Conservation (phyloP, 176 grass and related monocot species). For the Oryza meridionalis region DNA sequence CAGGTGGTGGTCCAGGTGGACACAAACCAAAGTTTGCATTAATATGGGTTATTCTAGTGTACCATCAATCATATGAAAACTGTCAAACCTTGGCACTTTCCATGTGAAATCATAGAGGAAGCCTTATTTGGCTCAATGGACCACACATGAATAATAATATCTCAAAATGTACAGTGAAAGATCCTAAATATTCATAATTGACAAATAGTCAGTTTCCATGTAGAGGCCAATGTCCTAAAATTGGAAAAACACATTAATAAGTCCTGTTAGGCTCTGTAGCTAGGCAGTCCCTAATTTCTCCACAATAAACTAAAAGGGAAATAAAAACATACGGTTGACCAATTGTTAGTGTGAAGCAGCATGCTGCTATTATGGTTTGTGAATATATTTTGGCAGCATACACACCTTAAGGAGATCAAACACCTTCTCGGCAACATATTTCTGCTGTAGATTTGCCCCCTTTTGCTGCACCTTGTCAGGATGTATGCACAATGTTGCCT, state of each 20-base stretch:
- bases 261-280: background rate
- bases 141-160: slow-evolving; percentile 25
- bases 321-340: background rate
- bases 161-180: background rate
- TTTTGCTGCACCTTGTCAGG: slow-evolving; percentile 87
- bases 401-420: slow-evolving; percentile 91
- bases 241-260: background rate
- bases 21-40: slow-evolving; percentile 4
- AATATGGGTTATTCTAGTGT: slow-evolving; percentile 5
- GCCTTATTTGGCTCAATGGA: slow-evolving; percentile 22
- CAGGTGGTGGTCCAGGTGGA: slow-evolving; percentile 24
- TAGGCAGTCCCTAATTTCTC: background rate
- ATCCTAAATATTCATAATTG: background rate
- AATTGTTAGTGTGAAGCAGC: background rate
- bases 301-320: background rate
- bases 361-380: background rate
- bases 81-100: slow-evolving; percentile 7
- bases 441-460: slow-evolving; percentile 79
- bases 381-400: slow-evolving; percentile 9
- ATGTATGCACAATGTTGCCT: slow-evolving; percentile 85
- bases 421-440: slow-evolving; percentile 82
- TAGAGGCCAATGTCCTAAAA: slow-evolving; percentile 4
- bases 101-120: slow-evolving; percentile 21
- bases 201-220: background rate
- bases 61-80: slow-evolving; percentile 13